Evolutionary conservation across 2,329 filamentous ascomycete species (phyloP), one percentile per base, ranked within the genome.

Genomic region (Pezicula neosporulosa): DNA sequence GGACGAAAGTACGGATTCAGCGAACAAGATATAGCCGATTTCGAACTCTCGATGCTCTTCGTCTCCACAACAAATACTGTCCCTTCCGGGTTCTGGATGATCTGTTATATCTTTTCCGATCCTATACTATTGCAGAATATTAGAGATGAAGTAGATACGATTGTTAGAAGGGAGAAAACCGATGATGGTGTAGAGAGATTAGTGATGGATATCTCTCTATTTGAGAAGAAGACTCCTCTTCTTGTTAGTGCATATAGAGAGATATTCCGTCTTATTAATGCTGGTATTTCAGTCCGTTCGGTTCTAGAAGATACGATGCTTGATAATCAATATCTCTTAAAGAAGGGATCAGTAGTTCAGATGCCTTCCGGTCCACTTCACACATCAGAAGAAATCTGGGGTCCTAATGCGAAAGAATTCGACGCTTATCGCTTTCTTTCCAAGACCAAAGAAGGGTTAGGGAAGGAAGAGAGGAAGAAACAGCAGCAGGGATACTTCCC

Each of bases 191-290:
- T 48, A 13, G 45, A 58, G 38, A 56, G 13, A 21, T 55, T 51
- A 6, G 37, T 53, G 4, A 52, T 63, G 44, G 56, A 63, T 30
- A 56, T 50, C 6, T 53, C 55, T 7, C 54, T 50, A 10, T 66
- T 78, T 9, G 68, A 70, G 30, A 60, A 68, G 1, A 51, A 63
- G 6, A 72, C 72, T 44, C 74, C 75, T 0, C 60, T 77, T 5
- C 62, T 80, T 6, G 62, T 73, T 13, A 72, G 72, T 42, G 68
- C 68, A 19, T 77, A 72, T 56, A 69, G 71, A 21, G 77, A 80
- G 57, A 68, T 68, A 0, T 62, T 78, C 49, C 72, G 77, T 7
- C 50, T 77, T 2, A 62, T 59, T 12, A 71, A 71, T 28, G 67
- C 69, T 4, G 63, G 68, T 6, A 60, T 69, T 13, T 69, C 69